Conservation (phyloP, 2,329 filamentous ascomycete species). For the Alternaria sp. region DNA sequence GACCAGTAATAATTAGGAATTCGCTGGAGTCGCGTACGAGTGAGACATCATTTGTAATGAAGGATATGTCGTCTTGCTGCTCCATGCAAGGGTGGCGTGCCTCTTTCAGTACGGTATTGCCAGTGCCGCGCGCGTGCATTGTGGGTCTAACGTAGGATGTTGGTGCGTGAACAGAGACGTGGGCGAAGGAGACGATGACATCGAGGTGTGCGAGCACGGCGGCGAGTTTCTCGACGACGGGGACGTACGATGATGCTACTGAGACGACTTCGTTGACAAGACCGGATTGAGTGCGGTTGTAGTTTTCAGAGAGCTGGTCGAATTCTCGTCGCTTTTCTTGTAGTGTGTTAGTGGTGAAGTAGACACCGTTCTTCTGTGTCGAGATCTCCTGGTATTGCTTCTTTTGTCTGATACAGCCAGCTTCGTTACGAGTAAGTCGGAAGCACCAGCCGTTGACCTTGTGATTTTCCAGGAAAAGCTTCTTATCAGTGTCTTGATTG, state of each 20-base stretch:
- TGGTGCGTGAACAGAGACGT: constrained; percentile 91
- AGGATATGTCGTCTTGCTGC: constrained; percentile 97
- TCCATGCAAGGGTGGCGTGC: constrained; percentile 97
- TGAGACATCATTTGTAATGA: constrained; percentile 96
- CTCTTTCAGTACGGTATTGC: constrained; percentile 89
- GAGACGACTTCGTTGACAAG: constrained; percentile 91
- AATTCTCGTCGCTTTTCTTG: constrained; percentile 86
- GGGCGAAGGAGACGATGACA: constrained; percentile 92
- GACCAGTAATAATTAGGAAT: constrained; percentile 95
- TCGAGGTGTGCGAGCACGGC: constrained; percentile 91
- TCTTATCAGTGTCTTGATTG: constrained; percentile 94
- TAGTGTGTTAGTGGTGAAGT: constrained; percentile 89
- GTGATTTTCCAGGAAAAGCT: constrained; percentile 97
- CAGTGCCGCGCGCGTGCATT: constrained; percentile 87
- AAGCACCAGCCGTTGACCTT: constrained; percentile 97
- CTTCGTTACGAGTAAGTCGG: constrained; percentile 88
- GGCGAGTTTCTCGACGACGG: constrained; percentile 88
- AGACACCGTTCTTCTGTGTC: constrained; percentile 98
- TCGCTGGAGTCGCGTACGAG: constrained; percentile 81
- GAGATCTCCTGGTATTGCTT: constrained; percentile 91
- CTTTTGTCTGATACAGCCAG: constrained; percentile 92
- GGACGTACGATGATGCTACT: constrained; percentile 93
- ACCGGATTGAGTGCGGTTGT: constrained; percentile 92
- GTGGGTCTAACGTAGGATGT: constrained; percentile 90
- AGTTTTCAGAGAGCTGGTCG: constrained; percentile 92